Percentiles rank a stretch among this genome's conserved stretches.
Conservation (phyloP, 345 rosid species). For the Lumnitzera racemosa region DNA sequence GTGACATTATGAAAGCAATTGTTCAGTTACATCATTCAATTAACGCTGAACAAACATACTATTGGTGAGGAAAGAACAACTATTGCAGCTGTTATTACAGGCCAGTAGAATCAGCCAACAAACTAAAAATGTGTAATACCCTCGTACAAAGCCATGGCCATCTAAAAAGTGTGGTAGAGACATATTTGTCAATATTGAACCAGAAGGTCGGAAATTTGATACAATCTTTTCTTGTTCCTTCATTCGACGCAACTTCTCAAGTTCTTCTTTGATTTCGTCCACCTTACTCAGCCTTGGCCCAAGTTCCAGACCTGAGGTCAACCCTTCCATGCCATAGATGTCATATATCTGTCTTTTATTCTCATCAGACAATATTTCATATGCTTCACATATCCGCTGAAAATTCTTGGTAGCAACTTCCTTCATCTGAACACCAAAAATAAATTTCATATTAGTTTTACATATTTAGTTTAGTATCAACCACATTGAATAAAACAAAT, state of each 20-base stretch:
- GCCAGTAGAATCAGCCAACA: too few species aligned
- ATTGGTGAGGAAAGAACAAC: too few species aligned
- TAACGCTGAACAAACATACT: too few species aligned
- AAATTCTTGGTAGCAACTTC: constrained; percentile 82
- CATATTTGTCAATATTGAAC: constrained; percentile 52
- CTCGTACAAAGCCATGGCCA: constrained; percentile 88
- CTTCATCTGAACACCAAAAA: constrained; percentile 53
- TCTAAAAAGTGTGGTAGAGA: constrained; percentile 62
- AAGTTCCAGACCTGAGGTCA: constrained; percentile 82
- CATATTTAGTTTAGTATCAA: background rate
- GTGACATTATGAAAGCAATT: too few species aligned
- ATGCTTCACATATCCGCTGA: constrained; percentile 87
- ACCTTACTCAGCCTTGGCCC: constrained; percentile 70
- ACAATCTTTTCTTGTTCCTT: constrained; percentile 58
- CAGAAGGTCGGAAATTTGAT: constrained; percentile 61
- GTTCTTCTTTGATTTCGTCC: constrained; percentile 82
- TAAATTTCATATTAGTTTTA: background rate
- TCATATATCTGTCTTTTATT: constrained; percentile 76
- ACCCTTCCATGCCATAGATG: constrained; percentile 91
- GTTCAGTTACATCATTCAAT: too few species aligned
- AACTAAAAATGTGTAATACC: constrained; percentile 33
- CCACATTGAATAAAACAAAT: background rate
- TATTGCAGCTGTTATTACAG: too few species aligned
- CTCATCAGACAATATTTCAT: constrained; percentile 82
- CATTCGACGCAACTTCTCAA: constrained; percentile 55